phyloP scores from a whole-genome alignment of 2,329 filamentous ascomycete species.

The Mycosphaerella sp. region DNA sequence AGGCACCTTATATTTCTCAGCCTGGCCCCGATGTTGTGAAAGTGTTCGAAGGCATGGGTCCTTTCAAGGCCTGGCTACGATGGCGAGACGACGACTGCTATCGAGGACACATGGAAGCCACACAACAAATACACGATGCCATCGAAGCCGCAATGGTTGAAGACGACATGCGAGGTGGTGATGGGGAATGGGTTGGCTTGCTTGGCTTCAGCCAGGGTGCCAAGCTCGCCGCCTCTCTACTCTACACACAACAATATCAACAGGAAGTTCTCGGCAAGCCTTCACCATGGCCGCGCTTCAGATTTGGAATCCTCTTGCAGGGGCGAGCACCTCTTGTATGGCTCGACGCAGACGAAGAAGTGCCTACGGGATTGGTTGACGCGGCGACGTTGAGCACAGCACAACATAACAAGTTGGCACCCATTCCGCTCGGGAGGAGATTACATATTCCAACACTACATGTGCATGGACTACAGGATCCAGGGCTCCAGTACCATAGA shows the following conservation, averaged over 20 bases:
- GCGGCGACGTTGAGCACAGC: slow-evolving; percentile 9
- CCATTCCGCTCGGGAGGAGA: slow-evolving; percentile 29
- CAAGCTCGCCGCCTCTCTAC: slow-evolving; percentile 54
- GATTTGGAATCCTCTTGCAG: slow-evolving; percentile 15
- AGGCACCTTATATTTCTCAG: slow-evolving; percentile 30
- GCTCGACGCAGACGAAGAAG: slow-evolving; percentile 25
- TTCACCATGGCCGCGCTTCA: slow-evolving; percentile 7
- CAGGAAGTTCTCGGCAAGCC: slow-evolving; percentile 6
- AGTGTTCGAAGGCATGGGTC: slow-evolving; percentile 34
- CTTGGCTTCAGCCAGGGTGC: slow-evolving; percentile 64
- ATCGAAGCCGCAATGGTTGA: slow-evolving; percentile 40
- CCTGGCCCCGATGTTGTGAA: slow-evolving; percentile 36
- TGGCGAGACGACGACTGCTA: slow-evolving; percentile 7
- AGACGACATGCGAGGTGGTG: slow-evolving; percentile 47
- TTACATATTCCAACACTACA: slow-evolving; percentile 55
- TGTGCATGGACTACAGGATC: slow-evolving; percentile 56
- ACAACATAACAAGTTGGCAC: slow-evolving; percentile 1
- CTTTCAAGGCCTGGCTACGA: slow-evolving; percentile 36
- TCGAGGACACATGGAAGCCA: slow-evolving; percentile 3
- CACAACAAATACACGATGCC: slow-evolving; percentile 9
- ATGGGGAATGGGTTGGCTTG: slow-evolving; percentile 54
- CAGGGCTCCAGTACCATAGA: slow-evolving; percentile 51
- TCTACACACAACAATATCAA: slow-evolving; percentile 40
- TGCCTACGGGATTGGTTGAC: slow-evolving; percentile 7
- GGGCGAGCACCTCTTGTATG: slow-evolving; percentile 11